Evolutionary conservation across 164 flowering plant species (phyloP), one percentile per base, ranked within the genome.

Genomic region (Kingdonia uniflora): DNA sequence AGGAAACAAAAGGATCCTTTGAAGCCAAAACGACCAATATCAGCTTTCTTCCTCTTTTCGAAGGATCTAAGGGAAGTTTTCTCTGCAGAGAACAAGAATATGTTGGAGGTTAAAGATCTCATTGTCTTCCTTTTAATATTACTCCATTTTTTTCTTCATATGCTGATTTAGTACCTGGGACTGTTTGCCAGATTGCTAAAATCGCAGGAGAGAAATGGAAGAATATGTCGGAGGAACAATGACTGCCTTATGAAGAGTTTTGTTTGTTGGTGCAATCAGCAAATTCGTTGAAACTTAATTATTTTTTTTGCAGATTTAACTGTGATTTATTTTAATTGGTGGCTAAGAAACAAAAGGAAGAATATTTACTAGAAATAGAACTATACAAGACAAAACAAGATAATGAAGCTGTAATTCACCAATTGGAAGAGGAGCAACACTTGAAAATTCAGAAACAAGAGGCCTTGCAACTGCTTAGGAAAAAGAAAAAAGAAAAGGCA

Each of bases 1-100:
- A 90, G 94, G 92, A n/a, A n/a, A n/a, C n/a, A n/a, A n/a, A n/a
- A n/a, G n/a, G 96, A 92, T 67, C 96, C 96, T 19, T 55, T 74
- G 61, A 85, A 82, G 33, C 98, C 98, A 13, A 91, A 91, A 70
- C 78, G 76, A 2, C 90, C 95, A 2, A 37, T 85, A 62, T 68
- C 87, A 19, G 90, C 96, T 6, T 91, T 66, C 70, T 82, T 91
- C 65, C 14, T 91, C 42, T 91, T 65, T 68, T 72, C 79, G 0
- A 80, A 75, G 48, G 94, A 87, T 56, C 74, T 90, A 13, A 60
- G 96, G 5, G 69, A 80, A 0, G 71, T 72, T 56, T 61, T 85
- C 23, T 52, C 68, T 37, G 76, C 74, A 19, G 81, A 85, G 62
- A 75, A 52, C 66, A 87, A 76, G 60, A 84, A 62, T 49, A 21